A percentile compares a stretch with the other conserved stretches of the same genome.
These are phyloP conservation scores for Kwoniella shivajii DNA, from an alignment of 1,284 basidiomycete genomes.

Conservation along the genomic window DNA sequence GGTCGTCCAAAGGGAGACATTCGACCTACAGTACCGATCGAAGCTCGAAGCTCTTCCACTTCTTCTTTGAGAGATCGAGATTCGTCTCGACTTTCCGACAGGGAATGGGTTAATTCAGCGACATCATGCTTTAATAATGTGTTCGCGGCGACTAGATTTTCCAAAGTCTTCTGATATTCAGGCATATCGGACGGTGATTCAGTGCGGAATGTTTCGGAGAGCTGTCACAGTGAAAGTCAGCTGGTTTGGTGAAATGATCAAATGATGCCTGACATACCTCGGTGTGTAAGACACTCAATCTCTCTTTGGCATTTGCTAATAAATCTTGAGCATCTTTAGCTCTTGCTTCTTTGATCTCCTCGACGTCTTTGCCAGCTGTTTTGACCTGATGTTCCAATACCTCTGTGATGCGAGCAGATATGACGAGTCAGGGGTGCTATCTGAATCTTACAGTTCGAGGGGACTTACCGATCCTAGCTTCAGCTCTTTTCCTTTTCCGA, in stretches of 20 bases:
- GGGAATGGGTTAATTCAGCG: slow-evolving; percentile 70
- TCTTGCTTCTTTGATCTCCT: slow-evolving; percentile 66
- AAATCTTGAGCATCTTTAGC: slow-evolving; percentile 70
- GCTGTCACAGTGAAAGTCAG: slow-evolving; percentile 15
- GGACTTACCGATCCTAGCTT: slow-evolving; percentile 41
- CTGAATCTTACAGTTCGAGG: neutral
- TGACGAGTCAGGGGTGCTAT: neutral
- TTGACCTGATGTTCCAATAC: slow-evolving; percentile 74
- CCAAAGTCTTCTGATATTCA: slow-evolving; percentile 63
- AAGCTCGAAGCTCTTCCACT: slow-evolving; percentile 64
- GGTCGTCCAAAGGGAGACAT: slow-evolving; percentile 21
- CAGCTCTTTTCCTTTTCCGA: slow-evolving; percentile 41
- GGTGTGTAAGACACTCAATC: slow-evolving; percentile 61
- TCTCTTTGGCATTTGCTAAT: slow-evolving; percentile 68
- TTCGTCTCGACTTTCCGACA: slow-evolving; percentile 77
- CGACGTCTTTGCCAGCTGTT: slow-evolving; percentile 64
- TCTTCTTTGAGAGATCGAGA: slow-evolving; percentile 69
- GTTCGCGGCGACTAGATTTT: slow-evolving; percentile 79
- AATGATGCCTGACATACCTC: slow-evolving; percentile 26
- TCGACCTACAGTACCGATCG: slow-evolving; percentile 27
- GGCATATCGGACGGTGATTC: slow-evolving; percentile 43
- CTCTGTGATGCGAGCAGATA: slow-evolving; percentile 54
- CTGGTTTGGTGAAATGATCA: slow-evolving; percentile 32
- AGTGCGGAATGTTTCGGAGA: slow-evolving; percentile 42
- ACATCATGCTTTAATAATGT: slow-evolving; percentile 78